Percentiles rank a stretch among this genome's conserved stretches.
phyloP scores from a whole-genome alignment of 148 eudicot species.

The Vaccinium darrowii region DNA sequence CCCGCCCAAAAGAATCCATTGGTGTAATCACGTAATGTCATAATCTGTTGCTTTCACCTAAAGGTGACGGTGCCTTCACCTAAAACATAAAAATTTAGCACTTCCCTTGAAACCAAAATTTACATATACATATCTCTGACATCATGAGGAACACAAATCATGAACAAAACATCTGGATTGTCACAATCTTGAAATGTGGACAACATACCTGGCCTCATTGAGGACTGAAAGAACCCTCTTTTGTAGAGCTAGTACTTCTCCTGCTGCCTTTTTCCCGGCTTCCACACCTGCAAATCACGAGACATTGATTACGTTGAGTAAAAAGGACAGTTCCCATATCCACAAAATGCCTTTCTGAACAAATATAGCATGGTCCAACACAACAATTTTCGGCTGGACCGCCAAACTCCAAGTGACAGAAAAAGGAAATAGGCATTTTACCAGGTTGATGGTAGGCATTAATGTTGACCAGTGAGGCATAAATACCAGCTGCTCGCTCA shows the following conservation, averaged over 20 bases:
- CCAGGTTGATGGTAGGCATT: slow-evolving; percentile 99
- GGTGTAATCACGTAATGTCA: background rate
- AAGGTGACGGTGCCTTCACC: background rate
- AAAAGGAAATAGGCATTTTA: slow-evolving; percentile 36
- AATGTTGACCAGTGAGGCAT: slow-evolving; percentile 85
- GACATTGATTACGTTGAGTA: background rate
- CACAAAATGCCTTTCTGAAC: background rate
- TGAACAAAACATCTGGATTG: background rate
- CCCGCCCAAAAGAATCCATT: background rate
- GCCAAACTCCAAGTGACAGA: background rate
- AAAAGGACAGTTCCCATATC: background rate
- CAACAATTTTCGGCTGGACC: background rate
- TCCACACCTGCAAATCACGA: slow-evolving; percentile 75
- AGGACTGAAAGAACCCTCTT: slow-evolving; percentile 92
- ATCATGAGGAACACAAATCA: background rate
- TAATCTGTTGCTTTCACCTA: background rate
- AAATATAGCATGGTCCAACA: background rate
- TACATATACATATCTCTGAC: background rate
- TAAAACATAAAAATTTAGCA: background rate
- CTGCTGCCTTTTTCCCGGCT: slow-evolving; percentile 99
- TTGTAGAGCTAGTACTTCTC: slow-evolving; percentile 94
- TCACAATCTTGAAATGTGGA: background rate
- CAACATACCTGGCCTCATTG: slow-evolving; percentile 79
- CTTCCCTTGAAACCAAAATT: background rate
- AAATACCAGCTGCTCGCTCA: slow-evolving; percentile 97